Base-by-base conservation (phyloP, 2,329 filamentous ascomycete species). In the Calcarisporium arbuscula region DNA sequence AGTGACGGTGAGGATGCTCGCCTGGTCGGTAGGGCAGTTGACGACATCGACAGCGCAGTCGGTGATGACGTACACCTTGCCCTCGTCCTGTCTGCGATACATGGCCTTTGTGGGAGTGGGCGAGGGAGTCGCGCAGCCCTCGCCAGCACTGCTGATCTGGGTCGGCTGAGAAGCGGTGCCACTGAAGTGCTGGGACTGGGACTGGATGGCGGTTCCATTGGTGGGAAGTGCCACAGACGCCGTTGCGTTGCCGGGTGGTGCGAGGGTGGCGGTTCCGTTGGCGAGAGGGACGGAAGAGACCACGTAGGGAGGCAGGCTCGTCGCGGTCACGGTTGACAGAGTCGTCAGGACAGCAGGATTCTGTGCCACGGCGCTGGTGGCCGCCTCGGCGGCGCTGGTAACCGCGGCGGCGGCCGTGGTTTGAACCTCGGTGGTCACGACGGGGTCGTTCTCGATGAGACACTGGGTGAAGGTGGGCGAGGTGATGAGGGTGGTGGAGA, bases 401-500 rank as follows among this genome's bases (percentile, higher is more conserved):
- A 25, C 22, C 22, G 22, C 22, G 22, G 22, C 14, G 10, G 22
- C 20, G 33, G 20, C 8, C 37, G 40, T 16, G 38, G 33, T 18
- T 16, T 10, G 19, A 16, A 5, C 10, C 22, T 9, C 22, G 22
- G 22, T 10, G 22, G 22, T 25, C 10, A 25, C 10, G 14, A 31
- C 28, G 2, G 41, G 37, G 2, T 27, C 21, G n/a, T 21, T 33
- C 6, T 36, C 38, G 19, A 51, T 35, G 40, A 53, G 43, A 48
- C 62, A 66, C 38, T 61, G 45, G 20, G 61, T 63, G 19, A 44
- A 36, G 17, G 54, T 57, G 5, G 62, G 61, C 19, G 53, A 51
- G 29, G 45, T 51, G 33, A 62, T 51, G 16, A 66, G 46, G 15
- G 54, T 57, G n/a, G 58, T 59, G 8, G 57, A 61, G 15, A 62